Conservation (phyloP, 495 filamentous ascomycete genomes). For the Neurospora sp. region DNA sequence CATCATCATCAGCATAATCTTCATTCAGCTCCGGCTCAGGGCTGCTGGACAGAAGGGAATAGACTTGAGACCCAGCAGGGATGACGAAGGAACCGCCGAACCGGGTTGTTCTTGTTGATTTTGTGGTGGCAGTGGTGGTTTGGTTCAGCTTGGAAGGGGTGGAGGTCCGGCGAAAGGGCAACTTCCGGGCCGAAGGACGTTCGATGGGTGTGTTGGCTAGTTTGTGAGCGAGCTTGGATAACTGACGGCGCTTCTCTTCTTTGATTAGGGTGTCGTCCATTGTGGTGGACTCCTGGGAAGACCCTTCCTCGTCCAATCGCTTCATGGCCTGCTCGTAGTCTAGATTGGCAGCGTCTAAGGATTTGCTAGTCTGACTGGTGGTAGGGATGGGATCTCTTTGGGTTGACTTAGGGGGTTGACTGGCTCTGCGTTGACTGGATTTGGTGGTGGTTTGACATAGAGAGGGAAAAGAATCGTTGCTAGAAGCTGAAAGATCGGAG, state of each 20-base stretch:
- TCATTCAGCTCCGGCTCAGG: slow-evolving; percentile 28
- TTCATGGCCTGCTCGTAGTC: slow-evolving; percentile 29
- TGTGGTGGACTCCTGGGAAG: slow-evolving; percentile 3
- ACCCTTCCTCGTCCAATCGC: slow-evolving; percentile 19
- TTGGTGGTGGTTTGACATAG: slow-evolving; percentile 16
- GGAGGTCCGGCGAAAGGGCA: neutral
- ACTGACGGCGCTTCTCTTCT: neutral
- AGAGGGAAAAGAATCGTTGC: slow-evolving; percentile 24
- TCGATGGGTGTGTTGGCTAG: slow-evolving; percentile 17
- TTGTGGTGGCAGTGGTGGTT: neutral
- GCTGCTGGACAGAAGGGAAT: slow-evolving; percentile 29
- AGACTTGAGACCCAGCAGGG: slow-evolving; percentile 30
- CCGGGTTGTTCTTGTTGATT: neutral
- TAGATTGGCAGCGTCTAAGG: slow-evolving; percentile 9
- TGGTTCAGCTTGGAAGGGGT: neutral
- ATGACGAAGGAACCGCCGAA: slow-evolving; percentile 13
- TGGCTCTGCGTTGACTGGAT: neutral
- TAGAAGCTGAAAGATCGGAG: slow-evolving; percentile 5
- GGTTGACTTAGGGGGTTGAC: neutral
- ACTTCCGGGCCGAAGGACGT: slow-evolving; percentile 8
- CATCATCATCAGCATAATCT: slow-evolving; percentile 34
- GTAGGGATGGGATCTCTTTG: slow-evolving; percentile 7
- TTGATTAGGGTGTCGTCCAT: neutral
- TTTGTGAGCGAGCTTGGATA: slow-evolving; percentile 3
- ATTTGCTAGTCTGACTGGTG: slow-evolving; percentile 12